These are phyloP conservation scores for Globisporangium abappressorium DNA, from an alignment of 352 stramenopile species.

Conservation along the genomic window DNA sequence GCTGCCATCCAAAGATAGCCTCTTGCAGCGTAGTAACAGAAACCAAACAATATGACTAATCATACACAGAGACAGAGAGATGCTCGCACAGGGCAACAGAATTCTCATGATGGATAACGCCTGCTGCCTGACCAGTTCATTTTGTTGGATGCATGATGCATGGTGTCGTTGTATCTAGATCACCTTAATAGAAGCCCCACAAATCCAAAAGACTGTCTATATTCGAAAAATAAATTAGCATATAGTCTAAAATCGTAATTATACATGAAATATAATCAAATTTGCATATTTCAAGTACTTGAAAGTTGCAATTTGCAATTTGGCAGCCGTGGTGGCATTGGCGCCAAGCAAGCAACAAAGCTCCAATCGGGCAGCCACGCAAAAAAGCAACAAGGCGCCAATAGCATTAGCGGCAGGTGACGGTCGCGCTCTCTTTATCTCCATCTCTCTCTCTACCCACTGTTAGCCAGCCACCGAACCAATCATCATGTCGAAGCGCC, in stretches of 20 bases:
- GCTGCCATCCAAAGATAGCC: neutral
- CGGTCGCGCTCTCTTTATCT: neutral
- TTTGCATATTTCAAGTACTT: neutral
- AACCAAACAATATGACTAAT: neutral
- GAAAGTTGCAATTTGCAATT: neutral
- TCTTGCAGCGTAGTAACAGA: neutral
- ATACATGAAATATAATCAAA: neutral
- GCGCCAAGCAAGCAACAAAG: conserved; percentile 3
- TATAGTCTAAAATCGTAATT: neutral
- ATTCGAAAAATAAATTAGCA: neutral
- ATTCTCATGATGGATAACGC: neutral
- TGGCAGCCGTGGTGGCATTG: neutral
- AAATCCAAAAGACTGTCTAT: neutral
- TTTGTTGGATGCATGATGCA: neutral
- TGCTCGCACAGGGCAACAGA: neutral
- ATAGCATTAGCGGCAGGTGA: neutral
- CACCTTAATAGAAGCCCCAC: conserved; percentile 7
- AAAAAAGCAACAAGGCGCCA: conserved; percentile 3
- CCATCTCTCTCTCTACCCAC: conserved; percentile 11
- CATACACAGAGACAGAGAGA: neutral
- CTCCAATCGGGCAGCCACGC: neutral
- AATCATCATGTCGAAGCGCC: conserved; percentile 72
- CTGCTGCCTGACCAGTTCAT: neutral
- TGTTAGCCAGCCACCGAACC: neutral
- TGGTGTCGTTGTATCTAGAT: neutral